Evolutionary conservation across 2,329 filamentous ascomycete species (phyloP), one percentile per base, ranked within the genome.

Genomic region (Huntiella moniliformis): DNA sequence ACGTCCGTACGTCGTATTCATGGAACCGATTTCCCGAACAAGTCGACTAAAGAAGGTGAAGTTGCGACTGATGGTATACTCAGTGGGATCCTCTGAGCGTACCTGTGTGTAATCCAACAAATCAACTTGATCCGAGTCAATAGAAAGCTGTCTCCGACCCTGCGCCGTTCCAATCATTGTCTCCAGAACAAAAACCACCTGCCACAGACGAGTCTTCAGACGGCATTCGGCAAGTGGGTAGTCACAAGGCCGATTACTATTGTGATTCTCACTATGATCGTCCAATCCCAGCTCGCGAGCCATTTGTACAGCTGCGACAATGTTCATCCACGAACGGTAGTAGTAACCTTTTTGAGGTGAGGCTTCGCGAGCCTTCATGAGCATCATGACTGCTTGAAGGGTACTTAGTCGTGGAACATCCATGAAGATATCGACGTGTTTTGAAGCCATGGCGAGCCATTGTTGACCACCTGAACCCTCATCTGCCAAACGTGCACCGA

Each of bases 241-340:
- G 4, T 73, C 77, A 57, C 91, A 96, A 1, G 71, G 60, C 45
- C 71, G 73, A 16, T 80, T 82, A 44, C 74, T 72, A 51, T 79
- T 71, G 58, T 96, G 91, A 38, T 78, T 74, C 49, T 82, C 77
- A 51, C 77, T 77, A 61, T 96, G 88, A 52, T 94, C 85, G 56
- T 95, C 79, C 4, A 96, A 66, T 15, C 86, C 84, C 31, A 96
- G 67, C 57, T 95, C 88, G 56, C 92, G 91, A 18, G 77, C 85
- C 84, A 96, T 94, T 40, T 86, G 80, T 5, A 93, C 80, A 52
- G 88, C 85, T 50, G 87, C 84, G 45, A 94, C 88, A 15, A 93
- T 77, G 4, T 82, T 84, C 76, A 95, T 93, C 88, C 91, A 96
- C 0, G 91, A 96, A 34, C 88, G 79, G 62, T 91, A 96, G 60